Evolutionary conservation across 2,329 filamentous ascomycete species (phyloP).

Genomic region (Aspergillus sp.): DNA sequence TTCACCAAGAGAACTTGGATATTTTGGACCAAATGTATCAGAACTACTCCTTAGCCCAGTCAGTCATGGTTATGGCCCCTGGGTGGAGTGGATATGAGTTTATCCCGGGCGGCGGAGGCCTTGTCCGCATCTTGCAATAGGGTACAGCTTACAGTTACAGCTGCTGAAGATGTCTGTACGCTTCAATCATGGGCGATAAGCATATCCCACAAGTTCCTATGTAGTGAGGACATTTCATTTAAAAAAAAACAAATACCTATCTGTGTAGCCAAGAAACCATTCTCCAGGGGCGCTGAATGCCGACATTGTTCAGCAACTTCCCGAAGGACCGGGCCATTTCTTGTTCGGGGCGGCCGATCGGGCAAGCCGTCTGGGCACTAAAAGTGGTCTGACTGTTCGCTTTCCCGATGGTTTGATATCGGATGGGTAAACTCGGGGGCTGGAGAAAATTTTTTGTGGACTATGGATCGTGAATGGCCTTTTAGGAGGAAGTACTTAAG

Average conservation of each 20-base stretch:
- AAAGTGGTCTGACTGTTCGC: conserved; percentile 11
- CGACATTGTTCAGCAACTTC: not conserved
- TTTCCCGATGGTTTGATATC: conserved; percentile 10
- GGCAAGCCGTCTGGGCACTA: conserved; percentile 12
- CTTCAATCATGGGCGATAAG: not conserved
- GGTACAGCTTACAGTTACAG: not conserved
- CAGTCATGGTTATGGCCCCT: not conserved
- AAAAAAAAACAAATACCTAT: too few species aligned
- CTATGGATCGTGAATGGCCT: not conserved
- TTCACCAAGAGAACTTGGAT: too few species aligned
- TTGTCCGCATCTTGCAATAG: conserved; percentile 1
- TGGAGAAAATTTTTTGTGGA: not conserved
- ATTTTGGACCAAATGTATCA: too few species aligned
- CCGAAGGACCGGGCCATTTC: not conserved
- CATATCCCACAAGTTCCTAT: too few species aligned
- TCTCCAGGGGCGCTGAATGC: not conserved
- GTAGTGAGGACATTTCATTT: too few species aligned
- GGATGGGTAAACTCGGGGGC: conserved; percentile 1
- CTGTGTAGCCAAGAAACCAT: too few species aligned
- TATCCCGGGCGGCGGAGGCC: conserved; percentile 14
- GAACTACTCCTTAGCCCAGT: too few species aligned
- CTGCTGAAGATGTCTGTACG: not conserved
- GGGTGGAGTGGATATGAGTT: conserved; percentile 15
- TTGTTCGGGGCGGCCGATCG: conserved; percentile 14
- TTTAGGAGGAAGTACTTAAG: conserved; percentile 4